Base-by-base conservation (phyloP, 495 filamentous ascomycete species). In the Aspergillus olivimuriae region DNA sequence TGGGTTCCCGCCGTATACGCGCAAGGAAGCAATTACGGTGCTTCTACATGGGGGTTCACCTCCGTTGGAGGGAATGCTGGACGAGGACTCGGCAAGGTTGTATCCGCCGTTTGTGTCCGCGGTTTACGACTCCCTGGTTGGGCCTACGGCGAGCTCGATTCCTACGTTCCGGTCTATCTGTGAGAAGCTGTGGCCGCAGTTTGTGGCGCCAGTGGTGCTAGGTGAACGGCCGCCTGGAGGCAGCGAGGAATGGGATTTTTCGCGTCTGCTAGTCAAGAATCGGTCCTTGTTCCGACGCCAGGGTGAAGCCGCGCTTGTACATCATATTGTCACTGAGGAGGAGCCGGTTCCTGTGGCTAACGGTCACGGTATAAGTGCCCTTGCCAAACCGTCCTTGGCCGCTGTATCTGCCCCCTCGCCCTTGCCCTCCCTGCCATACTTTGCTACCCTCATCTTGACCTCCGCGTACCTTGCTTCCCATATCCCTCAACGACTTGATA, bases 381-480 rank as follows among this genome's bases (percentile, higher is more conserved):
- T 47, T 40, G 19, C 40, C 20, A 53, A 66, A 11, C 44, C 55
- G 37, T 53, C 61, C 6, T 22, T 55, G 16, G 45, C 56, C 18
- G 49, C 73, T 17, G 50, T 48, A 7, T 54, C 55, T 11, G 56
- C 60, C 9, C 55, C 65, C n/a, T 66, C 69, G 2, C 61, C 60
- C 9, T 61, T 70, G 4, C 66, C 65, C 8, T 59, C 60, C 39
- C 53, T 96, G 18, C 87, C 90, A 9, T 84, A 87, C 50, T 88
- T 86, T 55, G 82, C 92, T 16, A 83, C 87, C 34, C 70, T 88
- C 30, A 77, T 97, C 44, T 75, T 98, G 11, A 76, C 91, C 28
- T 85, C 89, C 37, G 82, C 90, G 16, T 98, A 95, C 64, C 78
- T 98, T 4, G 87, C 91, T 46, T 95, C 89, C 3, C 86, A 90